Base-by-base conservation (phyloP, 495 filamentous ascomycete genomes). In the Halenospora varia region DNA sequence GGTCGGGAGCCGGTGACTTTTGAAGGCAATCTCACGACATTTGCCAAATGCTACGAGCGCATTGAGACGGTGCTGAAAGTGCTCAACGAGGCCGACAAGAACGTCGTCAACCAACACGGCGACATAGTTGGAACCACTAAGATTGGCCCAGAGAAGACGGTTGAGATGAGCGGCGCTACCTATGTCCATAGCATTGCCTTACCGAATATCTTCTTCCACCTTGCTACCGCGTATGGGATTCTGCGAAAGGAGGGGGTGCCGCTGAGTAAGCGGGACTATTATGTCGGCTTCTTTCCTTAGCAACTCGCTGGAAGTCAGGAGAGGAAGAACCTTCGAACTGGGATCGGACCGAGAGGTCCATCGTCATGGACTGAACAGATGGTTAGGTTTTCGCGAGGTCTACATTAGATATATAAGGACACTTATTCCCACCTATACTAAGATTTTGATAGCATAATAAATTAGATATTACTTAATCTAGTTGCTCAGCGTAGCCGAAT, bases 151-250 rank as follows among this genome's bases (percentile, higher is more conserved):
- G 69, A 65, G 51, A 66, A 64, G 11, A 29, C 65, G 45, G 56
- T 45, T 41, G 23, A 60, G n/a, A 42, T 55, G 45, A 50, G 35
- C 26, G 57, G 42, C 44, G 50, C 57, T 48, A 50, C 45, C 24
- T 79, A 79, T 64, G 56, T 75, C 18, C 42, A 56, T 20, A 62
- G 62, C 2, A 78, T 69, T 60, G 62, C 66, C n/a, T 0, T 77
- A 11, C 78, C 82, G 49, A 81, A 85, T 61, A 70, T 83, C 57
- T 78, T 70, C 61, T 86, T 86, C 66, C 83, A 86, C 68, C 22
- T 80, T 39, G 68, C 63, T 4, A 81, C 72, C 10, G 70, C 81
- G 20, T 86, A 87, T 67, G 65, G 57, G 18, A 82, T 87, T 62
- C 57, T 86, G 51, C 65, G 82, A 26, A 66, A 63, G 44, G 70